Base-by-base conservation (phyloP, 768 basidiomycete species). In the Leccinum truebloodii region DNA sequence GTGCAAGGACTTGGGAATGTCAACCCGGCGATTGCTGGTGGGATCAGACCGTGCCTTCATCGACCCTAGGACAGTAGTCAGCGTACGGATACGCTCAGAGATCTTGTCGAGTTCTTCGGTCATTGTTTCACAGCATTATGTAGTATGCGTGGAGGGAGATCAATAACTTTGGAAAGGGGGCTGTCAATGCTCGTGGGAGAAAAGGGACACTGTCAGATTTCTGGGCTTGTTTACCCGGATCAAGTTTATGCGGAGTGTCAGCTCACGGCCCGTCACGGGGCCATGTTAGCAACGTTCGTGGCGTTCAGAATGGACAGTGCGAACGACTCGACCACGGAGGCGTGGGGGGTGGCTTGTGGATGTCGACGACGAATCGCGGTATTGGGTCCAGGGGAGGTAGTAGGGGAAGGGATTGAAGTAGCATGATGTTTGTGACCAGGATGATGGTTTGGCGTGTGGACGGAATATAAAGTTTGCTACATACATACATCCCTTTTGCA, bases 211-310 rank as follows among this genome's bases (percentile, higher is more conserved):
- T 34, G 34, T 34, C 91, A 39, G 89, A 94, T 76, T 96, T 93
- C 71, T 97, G 92, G 92, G 82, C 86, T 30, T 95, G 93, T 69
- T 91, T 93, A 55, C 95, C 61, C 59, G 37, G 51, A 20, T 53
- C 54, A 53, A 54, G 52, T 65, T 55, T 59, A 65, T 52, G 20
- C 39, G 24, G 32, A 18, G 39, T 49, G 37, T 50, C 57, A 63
- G 66, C 61, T 63, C 63, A 67, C 71, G 44, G 30, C 30, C 30
- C 30, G 30, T 30, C 8, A 30, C 30, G 1, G 56, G 44, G 58
- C 54, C 55, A 48, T 60, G 35, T 53, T 72, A 96, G 94, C 78
- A 94, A 92, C 94, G 0, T 83, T 98, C 24, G 77, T 90, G 46
- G 80, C 89, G 1, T 78, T 97, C 66, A 88, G 83, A 59, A 84